Evolutionary conservation across 257 asterid genomes (phyloP), one percentile per base, ranked within the genome.

Genomic region (Coffea eugenioides): DNA sequence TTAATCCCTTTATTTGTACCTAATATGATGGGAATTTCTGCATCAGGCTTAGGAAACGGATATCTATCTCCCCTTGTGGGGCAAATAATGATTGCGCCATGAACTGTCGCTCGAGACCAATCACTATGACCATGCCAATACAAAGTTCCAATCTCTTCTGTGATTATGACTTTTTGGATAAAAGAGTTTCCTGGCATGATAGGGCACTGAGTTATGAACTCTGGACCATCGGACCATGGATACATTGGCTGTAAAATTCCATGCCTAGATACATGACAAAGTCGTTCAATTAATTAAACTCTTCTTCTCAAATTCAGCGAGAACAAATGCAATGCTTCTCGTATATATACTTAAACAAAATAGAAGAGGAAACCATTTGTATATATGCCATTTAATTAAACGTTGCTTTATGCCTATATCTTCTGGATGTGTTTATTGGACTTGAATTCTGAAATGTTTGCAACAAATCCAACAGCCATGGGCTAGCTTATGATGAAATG

Each of bases 221-320:
- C 93, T 0, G 93, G 95, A 0, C 93, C 97, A 74, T 90, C 97
- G 8, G 90, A 16, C 97, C 93, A 93, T n/a, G 97, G 95, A 84
- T 91, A 81, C 23, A 91, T 85, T 0, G 91, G 91, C 6, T 91
- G 95, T 69, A 83, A 85, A 80, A 92, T 94, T 54, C 96, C 96
- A 27, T 92, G 97, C 97, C 96, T 91, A 16, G 2, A 0, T 15
- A 56, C 62, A 56, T 15, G 20, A 14, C 1, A 14, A 15, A 16
- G 1, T 3, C 61, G 4, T 54, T 39, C 41, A 39, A 3, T 39
- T 39, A 39, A 39, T 3, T 39, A 39, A 39, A 3, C 41, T 39
- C 41, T 39, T 39, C 4, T 39, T 39, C 41, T 39, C 4, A 39
- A 39, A 39, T 39, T 39, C 41, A 39, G 41, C 3, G 4, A 1